These are phyloP conservation scores for Phaeodactylum tricornutum DNA, from an alignment of 108 stramenopile species.

Conservation along the genomic window DNA sequence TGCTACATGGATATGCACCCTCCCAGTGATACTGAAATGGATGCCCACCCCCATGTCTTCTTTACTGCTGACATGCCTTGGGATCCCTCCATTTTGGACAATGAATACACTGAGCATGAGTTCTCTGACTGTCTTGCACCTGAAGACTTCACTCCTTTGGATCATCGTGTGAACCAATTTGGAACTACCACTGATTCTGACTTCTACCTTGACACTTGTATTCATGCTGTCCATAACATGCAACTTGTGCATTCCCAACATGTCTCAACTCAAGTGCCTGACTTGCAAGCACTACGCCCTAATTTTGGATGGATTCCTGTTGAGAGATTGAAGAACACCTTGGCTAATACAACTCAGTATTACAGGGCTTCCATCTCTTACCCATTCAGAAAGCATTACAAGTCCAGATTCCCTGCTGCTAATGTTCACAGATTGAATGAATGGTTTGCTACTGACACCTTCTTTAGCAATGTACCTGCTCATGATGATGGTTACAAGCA, in stretches of 20 bases:
- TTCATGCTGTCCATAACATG: too few relatives aligned
- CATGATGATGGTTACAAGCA: slow-evolving; percentile 6
- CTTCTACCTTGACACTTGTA: too few relatives aligned
- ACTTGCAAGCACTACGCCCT: slow-evolving; percentile 1
- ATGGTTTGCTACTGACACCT: slow-evolving; percentile 13
- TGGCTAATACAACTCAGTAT: slow-evolving; percentile 9
- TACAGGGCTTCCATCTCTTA: background rate
- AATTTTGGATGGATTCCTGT: slow-evolving; percentile 9
- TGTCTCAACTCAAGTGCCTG: too few relatives aligned
- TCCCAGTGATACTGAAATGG: slow-evolving; percentile 17
- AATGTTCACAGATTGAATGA: slow-evolving; percentile 16
- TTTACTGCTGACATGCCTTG: slow-evolving; percentile 19
- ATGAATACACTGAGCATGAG: too few relatives aligned
- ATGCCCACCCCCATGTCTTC: slow-evolving; percentile 18
- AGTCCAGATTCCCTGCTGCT: slow-evolving; percentile 8
- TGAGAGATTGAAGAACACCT: slow-evolving; percentile 3
- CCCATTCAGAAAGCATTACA: background rate
- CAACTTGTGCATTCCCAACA: too few relatives aligned
- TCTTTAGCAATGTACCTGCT: slow-evolving; percentile 15
- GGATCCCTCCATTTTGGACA: slow-evolving; percentile 16
- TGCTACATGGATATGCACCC: slow-evolving; percentile 9
- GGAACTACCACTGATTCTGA: too few relatives aligned
- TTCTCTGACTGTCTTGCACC: too few relatives aligned
- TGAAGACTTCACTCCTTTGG: too few relatives aligned
- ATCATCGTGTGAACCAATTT: too few relatives aligned